Percentiles rank a stretch among this genome's conserved stretches.
phyloP scores from a whole-genome alignment of 208 protist species.

The Acanthamoeba lenticulata region DNA sequence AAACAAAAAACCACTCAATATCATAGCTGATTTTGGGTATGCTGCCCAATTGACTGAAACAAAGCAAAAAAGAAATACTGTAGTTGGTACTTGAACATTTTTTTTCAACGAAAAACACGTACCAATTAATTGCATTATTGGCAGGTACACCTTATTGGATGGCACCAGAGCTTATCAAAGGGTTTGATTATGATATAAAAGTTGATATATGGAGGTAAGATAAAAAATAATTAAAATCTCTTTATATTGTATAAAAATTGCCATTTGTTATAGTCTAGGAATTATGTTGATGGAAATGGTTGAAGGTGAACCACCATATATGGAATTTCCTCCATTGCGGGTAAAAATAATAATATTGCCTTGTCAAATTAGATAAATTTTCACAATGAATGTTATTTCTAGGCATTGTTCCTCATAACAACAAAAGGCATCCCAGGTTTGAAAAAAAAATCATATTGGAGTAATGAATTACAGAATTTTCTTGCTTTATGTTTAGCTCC shows the following conservation, averaged over 20 bases:
- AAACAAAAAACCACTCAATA: background rate
- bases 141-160: too few species aligned
- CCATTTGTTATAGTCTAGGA: constrained; percentile 50
- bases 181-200: constrained; percentile 54
- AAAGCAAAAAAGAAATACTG: constrained; percentile 80
- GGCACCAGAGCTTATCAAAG: constrained; percentile 80
- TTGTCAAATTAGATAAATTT: background rate
- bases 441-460: constrained; percentile 70
- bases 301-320: constrained; percentile 73
- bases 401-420: constrained; percentile 77
- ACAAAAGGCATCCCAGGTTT: constrained; percentile 80
- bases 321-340: constrained; percentile 73
- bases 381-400: background rate
- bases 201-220: constrained; percentile 18
- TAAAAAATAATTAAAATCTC: background rate
- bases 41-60: constrained; percentile 82
- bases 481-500: background rate
- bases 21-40: constrained; percentile 85
- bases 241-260: too few species aligned
- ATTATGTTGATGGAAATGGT: constrained; percentile 72
- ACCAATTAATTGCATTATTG: too few species aligned
- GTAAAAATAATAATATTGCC: background rate
- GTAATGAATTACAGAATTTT: constrained; percentile 70
- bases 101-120: too few species aligned
- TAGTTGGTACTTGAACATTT: too few species aligned